Base-by-base conservation (phyloP, 805 yeast genomes). In the Torulaspora microellipsoides region DNA sequence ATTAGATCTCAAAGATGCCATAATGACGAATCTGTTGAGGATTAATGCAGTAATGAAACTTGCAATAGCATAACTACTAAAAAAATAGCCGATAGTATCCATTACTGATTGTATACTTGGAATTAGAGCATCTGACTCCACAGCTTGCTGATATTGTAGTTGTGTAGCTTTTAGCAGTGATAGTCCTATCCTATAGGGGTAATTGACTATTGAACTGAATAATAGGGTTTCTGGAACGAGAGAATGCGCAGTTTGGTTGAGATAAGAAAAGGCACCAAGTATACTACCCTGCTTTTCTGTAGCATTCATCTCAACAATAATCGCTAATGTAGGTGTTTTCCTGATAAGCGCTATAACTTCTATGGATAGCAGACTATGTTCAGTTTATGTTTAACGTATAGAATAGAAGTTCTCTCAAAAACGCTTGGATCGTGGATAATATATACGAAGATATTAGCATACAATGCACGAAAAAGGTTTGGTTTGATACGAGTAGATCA, bases 41-140 rank as follows among this genome's bases (percentile, higher is more conserved):
- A 79, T 52, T 4, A 81, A 64, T 1, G 83, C 85, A 49, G 80
- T 76, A 8, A 75, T 55, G 72, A 80, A 76, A 59, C 84, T 79
- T 25, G 70, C 65, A 20, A 72, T 59, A 1, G 81, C 76, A 54
- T 72, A 77, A 0, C 74, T 73, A 10, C 78, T 70, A 12, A 73
- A 58, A 48, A 77, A 69, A 51, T 75, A 77, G 20, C 69, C 65
- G 38, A 73, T 52, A 8, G 46, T 41, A 11, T 36, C 43, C 29
- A 42, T 35, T 12, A 47, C 27, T 11, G 40, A 40, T 11, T 41
- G 38, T 25, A 48, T 23, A 31, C 47, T 43, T 6, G 45, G 32
- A 12, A 42, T 17, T 14, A 44, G 28, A 3, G 29, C 38, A 12
- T 40, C 36, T 8, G 50, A 36, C 6, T 41, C 43, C 1, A 45